Evolutionary conservation across 2,329 filamentous ascomycete genomes (phyloP).

Genomic region (Fusarium sp.): DNA sequence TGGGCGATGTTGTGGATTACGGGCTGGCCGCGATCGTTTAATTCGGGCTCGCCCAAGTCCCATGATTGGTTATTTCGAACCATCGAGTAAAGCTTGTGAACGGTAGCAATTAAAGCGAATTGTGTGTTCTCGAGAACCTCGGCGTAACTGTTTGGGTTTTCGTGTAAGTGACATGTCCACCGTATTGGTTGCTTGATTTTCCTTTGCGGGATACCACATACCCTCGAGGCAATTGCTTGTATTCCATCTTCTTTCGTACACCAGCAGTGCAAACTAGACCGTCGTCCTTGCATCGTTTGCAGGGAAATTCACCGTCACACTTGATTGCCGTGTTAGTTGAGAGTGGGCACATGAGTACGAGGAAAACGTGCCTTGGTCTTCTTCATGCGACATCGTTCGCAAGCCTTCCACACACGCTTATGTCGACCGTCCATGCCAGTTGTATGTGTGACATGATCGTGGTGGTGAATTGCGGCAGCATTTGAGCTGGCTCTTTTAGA

Average conservation of each 20-base stretch:
- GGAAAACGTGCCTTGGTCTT: slow-evolving; percentile 69
- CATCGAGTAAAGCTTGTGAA: slow-evolving; percentile 75
- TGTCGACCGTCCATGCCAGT: slow-evolving; percentile 65
- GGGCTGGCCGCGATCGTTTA: slow-evolving; percentile 72
- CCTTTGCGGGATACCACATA: slow-evolving; percentile 50
- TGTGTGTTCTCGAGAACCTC: slow-evolving; percentile 75
- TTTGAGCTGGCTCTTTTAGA: slow-evolving; percentile 62
- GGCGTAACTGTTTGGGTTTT: slow-evolving; percentile 63
- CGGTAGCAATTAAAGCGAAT: slow-evolving; percentile 71
- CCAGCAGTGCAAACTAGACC: slow-evolving; percentile 72
- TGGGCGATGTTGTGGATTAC: slow-evolving; percentile 74
- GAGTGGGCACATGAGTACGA: slow-evolving; percentile 12
- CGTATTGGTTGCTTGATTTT: not conserved
- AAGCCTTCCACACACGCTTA: slow-evolving; percentile 75
- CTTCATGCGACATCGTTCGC: slow-evolving; percentile 75
- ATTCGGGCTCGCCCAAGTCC: slow-evolving; percentile 71
- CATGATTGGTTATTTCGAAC: slow-evolving; percentile 68
- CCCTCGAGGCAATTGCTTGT: slow-evolving; percentile 73
- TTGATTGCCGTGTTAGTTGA: slow-evolving; percentile 46
- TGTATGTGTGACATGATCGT: slow-evolving; percentile 51
- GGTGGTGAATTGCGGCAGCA: slow-evolving; percentile 52
- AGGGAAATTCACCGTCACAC: slow-evolving; percentile 75
- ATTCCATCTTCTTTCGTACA: slow-evolving; percentile 74
- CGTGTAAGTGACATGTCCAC: slow-evolving; percentile 34
- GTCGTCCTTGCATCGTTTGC: slow-evolving; percentile 74